Base-by-base conservation (phyloP, 345 rosid genomes). In the Eucalyptus dawsonii region DNA sequence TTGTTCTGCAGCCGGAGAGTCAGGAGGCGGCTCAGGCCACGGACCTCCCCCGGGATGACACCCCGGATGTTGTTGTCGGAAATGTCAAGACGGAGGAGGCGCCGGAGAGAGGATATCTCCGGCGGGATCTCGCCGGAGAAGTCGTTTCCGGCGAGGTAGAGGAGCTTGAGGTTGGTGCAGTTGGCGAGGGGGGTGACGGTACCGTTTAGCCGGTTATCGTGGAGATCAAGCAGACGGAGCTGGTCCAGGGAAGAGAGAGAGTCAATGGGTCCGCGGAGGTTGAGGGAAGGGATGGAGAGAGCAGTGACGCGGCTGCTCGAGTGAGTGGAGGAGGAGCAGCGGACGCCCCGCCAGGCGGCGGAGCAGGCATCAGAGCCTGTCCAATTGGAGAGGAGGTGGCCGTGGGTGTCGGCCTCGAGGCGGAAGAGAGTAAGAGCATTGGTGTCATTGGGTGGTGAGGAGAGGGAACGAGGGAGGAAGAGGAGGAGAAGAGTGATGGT, bases 21-120 rank as follows among this genome's bases (percentile, higher is more conserved):
- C 51, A 97, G 88, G 16, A 97, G 91, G 76, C 93, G 89, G n/a
- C 93, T 94, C 90, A 97, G 92, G 45, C 92, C 90, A n/a, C 93
- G 88, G 60, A 97, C 40, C 88, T 91, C 95, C 12, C 47, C 54
- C 0, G 99, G 98, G 69, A 97, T 93, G 2, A 89, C 87, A 83
- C 99, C 99, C 8, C 91, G 93, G 87, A 97, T 94, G 91, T 97
- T 97, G 95, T 97, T 97, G 58, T 95, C 94, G 11, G 99, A 97
- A 51, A 97, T 89, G 86, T 97, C 99, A 2, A 97, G 92, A 65
- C 99, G 97, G 45, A 95, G 92, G 27, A 97, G 88, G 45, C 95
- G 93, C 72, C 93, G 93, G 54, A 97, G 94, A 21, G 91, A 90
- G 47, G 96, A 94, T 51, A 97, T 92, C 88, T 93, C 93, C 42